Conservation (phyloP, 192 early-diverging fungal genomes). For the Chytriomyces sp. region DNA sequence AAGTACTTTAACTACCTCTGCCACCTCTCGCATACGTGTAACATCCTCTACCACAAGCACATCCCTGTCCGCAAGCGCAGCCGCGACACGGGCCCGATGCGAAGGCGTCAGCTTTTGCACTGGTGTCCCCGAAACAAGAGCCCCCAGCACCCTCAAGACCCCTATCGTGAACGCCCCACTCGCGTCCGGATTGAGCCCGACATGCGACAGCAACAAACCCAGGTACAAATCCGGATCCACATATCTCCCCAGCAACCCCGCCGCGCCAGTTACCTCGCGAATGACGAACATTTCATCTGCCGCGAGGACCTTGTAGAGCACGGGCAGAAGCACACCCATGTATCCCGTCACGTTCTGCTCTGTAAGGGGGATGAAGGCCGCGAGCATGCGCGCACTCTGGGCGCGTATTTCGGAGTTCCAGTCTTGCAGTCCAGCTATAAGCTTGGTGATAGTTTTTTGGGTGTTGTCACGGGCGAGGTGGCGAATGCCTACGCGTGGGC, state of each 20-base stretch:
- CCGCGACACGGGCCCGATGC: constrained; percentile 18
- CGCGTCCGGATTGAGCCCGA: constrained; percentile 38
- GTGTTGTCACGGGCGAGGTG: constrained; percentile 57
- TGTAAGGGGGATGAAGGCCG: constrained; percentile 44
- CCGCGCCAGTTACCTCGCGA: constrained; percentile 31
- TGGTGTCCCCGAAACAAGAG: constrained; percentile 46
- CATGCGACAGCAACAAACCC: constrained; percentile 37
- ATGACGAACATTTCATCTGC: constrained; percentile 51
- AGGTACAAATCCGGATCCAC: constrained; percentile 51
- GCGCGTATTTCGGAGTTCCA: constrained; percentile 54
- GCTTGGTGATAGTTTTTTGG: constrained; percentile 48
- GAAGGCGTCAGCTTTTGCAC: background rate
- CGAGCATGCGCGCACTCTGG: constrained; percentile 43
- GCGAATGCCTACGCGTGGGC: constrained; percentile 53
- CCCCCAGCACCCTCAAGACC: constrained; percentile 38
- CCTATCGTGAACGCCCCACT: constrained; percentile 43
- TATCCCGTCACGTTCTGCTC: constrained; percentile 60
- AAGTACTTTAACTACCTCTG: constrained; percentile 37
- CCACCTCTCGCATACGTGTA: constrained; percentile 37
- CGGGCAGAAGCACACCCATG: constrained; percentile 46
- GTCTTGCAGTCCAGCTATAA: constrained; percentile 46
- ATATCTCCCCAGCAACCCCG: constrained; percentile 48
- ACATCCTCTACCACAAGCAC: constrained; percentile 47
- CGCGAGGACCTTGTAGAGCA: constrained; percentile 46
- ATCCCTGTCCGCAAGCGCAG: constrained; percentile 42